These are phyloP conservation scores for Coemansia sp. DNA, from an alignment of 192 early-diverging fungal genomes.

Conservation along the genomic window DNA sequence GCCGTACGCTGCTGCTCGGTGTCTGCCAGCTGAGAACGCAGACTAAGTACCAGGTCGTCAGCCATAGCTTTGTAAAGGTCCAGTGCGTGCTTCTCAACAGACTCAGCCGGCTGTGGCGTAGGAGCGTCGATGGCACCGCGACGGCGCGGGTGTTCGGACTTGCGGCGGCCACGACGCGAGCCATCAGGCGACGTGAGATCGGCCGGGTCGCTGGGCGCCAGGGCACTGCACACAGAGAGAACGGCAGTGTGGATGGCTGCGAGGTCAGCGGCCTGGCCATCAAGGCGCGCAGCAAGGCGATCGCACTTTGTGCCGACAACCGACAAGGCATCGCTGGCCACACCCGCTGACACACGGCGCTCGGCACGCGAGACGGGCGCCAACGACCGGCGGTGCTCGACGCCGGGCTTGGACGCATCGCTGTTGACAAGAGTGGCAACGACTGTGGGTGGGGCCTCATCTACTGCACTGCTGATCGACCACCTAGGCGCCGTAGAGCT, in stretches of 20 bases:
- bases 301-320: slow-evolving; percentile 46
- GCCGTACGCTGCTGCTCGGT: slow-evolving; percentile 25
- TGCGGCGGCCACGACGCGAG: slow-evolving; percentile 31
- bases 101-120: slow-evolving; percentile 11
- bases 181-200: slow-evolving; percentile 7
- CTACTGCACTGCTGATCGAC: slow-evolving; percentile 36
- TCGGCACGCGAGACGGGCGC: slow-evolving; percentile 38
- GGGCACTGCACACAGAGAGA: slow-evolving; percentile 27
- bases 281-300: slow-evolving; percentile 36
- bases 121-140: slow-evolving; percentile 23
- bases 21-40: slow-evolving; percentile 27
- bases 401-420: slow-evolving; percentile 8
- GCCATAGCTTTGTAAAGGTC: slow-evolving; percentile 31
- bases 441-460: slow-evolving; percentile 28
- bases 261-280: slow-evolving; percentile 36
- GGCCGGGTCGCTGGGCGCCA: slow-evolving; percentile 15
- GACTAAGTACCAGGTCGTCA: slow-evolving; percentile 32
- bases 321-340: slow-evolving; percentile 41
- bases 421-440: slow-evolving; percentile 50
- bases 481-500: slow-evolving; percentile 40
- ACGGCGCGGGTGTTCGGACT: slow-evolving; percentile 46
- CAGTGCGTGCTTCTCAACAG: slow-evolving; percentile 17
- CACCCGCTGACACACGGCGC: slow-evolving; percentile 42
- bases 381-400: slow-evolving; percentile 20
- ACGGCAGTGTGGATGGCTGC: slow-evolving; percentile 32